Base-by-base conservation (phyloP, 345 rosid species). In the Corymbia maculata region DNA sequence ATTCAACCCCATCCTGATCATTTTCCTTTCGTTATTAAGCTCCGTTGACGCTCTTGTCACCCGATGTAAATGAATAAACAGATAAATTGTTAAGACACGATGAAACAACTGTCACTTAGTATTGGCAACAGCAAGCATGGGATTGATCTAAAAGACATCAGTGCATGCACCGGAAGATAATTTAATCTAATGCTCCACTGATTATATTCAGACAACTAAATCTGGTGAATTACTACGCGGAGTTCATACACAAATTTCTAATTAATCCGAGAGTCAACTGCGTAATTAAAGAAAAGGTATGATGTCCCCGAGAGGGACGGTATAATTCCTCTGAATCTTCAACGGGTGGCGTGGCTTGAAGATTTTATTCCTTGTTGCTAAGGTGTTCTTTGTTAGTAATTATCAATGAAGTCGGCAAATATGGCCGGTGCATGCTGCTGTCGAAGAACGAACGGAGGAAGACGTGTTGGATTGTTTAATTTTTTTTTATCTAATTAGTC, bases 41-140 rank as follows among this genome's bases (percentile, higher is more conserved):
- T 8, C 5, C 26, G 4, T 21, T 55, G 42, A 36, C 0, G 6
- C 0, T 4, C 12, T 19, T 10, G 6, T 13, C 47, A 19, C 17
- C 4, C 9, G 13, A 70, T 70, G 82, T 17, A 70, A 75, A 36
- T 19, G 49, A 75, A 75, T 19, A 10, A 36, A 36, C 47, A 5
- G 8, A 36, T 75, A 10, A 19, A 42, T 75, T 75, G 45, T 21
- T 47, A 2, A 75, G 26, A 36, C 82, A 9, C 4, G 49, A 21
- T 36, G 82, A 75, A 75, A 75, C 82, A 5, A 75, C 82, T 75
- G 82, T 75, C 82, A 3, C 26, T 17, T 36, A 9, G 49, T 6
- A 75, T 75, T 75, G 6, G 26, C 82, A 75, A 75, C 13, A 0
- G 0, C 49, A 19, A 13, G 24, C 82, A 5, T 9, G 82, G 26